phyloP scores from a whole-genome alignment of 768 basidiomycete genomes.

The Coprinopsis cinerea region DNA sequence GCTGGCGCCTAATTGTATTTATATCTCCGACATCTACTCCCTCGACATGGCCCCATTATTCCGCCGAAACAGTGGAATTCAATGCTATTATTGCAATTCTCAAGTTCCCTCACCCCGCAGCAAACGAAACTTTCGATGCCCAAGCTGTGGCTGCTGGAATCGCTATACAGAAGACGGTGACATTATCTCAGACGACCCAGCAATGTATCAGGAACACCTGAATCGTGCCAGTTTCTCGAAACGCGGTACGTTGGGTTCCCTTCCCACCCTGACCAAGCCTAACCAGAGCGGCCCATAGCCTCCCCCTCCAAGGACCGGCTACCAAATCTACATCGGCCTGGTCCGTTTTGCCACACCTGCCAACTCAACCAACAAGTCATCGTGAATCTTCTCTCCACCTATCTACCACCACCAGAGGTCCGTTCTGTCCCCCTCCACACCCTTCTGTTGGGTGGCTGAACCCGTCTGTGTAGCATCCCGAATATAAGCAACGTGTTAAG shows the following conservation, averaged over 20 bases:
- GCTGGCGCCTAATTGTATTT: slow-evolving; percentile 9
- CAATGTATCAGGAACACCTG: slow-evolving; percentile 77
- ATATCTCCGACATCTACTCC: not conserved
- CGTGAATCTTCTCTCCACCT: slow-evolving; percentile 82
- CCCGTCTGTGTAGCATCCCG: slow-evolving; percentile 51
- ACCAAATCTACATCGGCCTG: slow-evolving; percentile 52
- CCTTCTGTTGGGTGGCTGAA: not conserved
- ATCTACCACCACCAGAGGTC: slow-evolving; percentile 76
- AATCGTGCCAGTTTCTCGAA: slow-evolving; percentile 66
- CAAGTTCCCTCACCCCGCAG: slow-evolving; percentile 37
- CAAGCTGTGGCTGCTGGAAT: slow-evolving; percentile 69
- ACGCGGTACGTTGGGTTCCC: slow-evolving; percentile 49
- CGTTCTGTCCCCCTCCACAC: slow-evolving; percentile 21
- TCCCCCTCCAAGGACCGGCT: slow-evolving; percentile 66
- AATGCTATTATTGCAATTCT: slow-evolving; percentile 74
- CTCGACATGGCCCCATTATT: slow-evolving; percentile 41
- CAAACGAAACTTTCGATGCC: slow-evolving; percentile 56
- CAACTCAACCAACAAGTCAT: slow-evolving; percentile 90
- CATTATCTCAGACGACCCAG: slow-evolving; percentile 80
- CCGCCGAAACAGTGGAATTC: slow-evolving; percentile 40
- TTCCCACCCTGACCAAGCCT: not conserved
- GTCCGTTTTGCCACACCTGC: slow-evolving; percentile 81
- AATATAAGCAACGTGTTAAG: slow-evolving; percentile 57
- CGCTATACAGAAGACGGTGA: slow-evolving; percentile 65
- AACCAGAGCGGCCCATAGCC: slow-evolving; percentile 31